Percentiles rank a stretch among this genome's conserved stretches.
These are phyloP conservation scores for Cylindrotheca closterium DNA, from an alignment of 108 stramenopile species.

Conservation along the genomic window DNA sequence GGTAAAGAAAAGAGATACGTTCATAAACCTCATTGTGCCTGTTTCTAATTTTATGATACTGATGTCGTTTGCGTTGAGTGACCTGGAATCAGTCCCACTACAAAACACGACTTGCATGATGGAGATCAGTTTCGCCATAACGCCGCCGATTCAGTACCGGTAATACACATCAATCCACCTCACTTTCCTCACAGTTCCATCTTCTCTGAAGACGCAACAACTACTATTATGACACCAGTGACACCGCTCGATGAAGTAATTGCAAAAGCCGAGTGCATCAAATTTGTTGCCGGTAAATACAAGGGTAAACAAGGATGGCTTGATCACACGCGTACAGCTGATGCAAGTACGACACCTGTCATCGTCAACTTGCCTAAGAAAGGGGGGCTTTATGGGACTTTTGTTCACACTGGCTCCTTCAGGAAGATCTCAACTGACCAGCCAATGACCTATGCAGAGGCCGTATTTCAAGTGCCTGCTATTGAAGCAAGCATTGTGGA, in stretches of 20 bases:
- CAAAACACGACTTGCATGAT: neutral
- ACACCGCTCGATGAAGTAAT: neutral
- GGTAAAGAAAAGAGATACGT: neutral
- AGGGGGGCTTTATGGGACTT: neutral
- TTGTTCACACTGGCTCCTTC: neutral
- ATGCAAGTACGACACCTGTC: neutral
- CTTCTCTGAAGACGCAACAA: neutral
- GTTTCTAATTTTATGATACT: neutral
- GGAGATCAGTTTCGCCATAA: neutral
- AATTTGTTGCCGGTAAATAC: neutral
- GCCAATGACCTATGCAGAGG: slow-evolving; percentile 2
- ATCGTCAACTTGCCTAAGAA: neutral
- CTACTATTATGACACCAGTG: neutral
- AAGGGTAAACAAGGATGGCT: neutral
- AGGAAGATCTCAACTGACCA: neutral
- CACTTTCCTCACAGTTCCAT: neutral
- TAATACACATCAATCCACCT: too few relatives aligned
- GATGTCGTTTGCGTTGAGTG: neutral
- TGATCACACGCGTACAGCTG: neutral
- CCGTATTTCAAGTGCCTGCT: neutral
- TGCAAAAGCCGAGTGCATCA: neutral
- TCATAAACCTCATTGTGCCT: neutral
- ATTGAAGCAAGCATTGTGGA: neutral
- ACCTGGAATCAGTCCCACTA: neutral
- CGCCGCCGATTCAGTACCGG: neutral